Base-by-base conservation (phyloP, 768 basidiomycete genomes). In the Mycena floridula region DNA sequence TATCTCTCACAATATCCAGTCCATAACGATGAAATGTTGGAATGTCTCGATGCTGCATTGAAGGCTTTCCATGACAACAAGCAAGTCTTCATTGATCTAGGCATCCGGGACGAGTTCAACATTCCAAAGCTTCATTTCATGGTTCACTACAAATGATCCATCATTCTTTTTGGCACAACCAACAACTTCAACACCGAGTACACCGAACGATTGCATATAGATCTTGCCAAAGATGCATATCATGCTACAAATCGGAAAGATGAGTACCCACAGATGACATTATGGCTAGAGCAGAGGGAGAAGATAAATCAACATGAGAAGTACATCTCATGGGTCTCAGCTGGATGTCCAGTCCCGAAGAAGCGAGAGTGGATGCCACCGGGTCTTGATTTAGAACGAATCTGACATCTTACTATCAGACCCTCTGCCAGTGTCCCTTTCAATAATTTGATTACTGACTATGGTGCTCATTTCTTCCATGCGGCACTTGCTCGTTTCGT, bases 51-150 rank as follows among this genome's bases (percentile, higher is more conserved):
- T 4, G 35, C 44, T 0, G 54, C 57, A 0, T 52, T 67, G 1
- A 11, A 37, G 2, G 21, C 23, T 2, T 71, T 69, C 41, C 68
- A 71, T 40, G 30, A 38, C 6, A 48, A 65, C 50, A 66, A 67
- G 41, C 24, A 52, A 0, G 48, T 59, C 9, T 64, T 68, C 37
- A 28, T 64, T 8, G 45, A 48, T 13, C 46, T 58, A 11, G 59
- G 57, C 1, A 52, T 60, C 5, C 55, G 60, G 0, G 55, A 50
- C 24, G 21, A 50, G 25, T 60, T 64, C 25, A 54, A 59, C 22
- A 44, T 63, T 8, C 61, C 57, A 1, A 62, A 63, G 43, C 44
- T 64, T 2, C 59, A 62, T 39, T 40, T 50, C 15, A 38, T 57
- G 3, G 35, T 38, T 13, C 60, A 62, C 38, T 60, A 56, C 28